Evolutionary conservation across 2,329 filamentous ascomycete species (phyloP).

Genomic region (Cordyceps fumosorosea): DNA sequence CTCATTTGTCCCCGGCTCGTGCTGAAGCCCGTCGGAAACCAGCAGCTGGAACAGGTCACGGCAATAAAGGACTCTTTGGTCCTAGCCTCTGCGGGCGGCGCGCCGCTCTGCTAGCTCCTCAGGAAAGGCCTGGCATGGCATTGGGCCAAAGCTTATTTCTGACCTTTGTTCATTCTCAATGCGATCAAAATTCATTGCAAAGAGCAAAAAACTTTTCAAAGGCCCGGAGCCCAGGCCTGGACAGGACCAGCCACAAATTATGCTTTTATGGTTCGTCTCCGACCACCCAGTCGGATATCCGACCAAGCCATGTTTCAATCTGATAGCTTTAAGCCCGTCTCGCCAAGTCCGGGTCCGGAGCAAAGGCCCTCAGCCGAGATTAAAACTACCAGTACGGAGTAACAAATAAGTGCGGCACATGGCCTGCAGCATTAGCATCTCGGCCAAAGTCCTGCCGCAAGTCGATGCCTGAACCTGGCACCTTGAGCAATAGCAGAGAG

Average conservation of each 20-base stretch:
- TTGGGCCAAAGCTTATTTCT: not conserved
- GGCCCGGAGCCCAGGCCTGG: not conserved
- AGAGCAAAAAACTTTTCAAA: not conserved
- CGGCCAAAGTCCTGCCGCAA: not conserved
- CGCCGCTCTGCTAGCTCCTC: not conserved
- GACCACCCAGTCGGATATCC: not conserved
- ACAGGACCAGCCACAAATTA: not conserved
- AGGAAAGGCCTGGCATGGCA: not conserved
- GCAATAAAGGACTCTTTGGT: not conserved
- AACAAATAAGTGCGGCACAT: too few relatives aligned
- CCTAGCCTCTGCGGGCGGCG: not conserved
- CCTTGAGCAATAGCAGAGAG: too few relatives aligned
- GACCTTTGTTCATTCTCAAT: not conserved
- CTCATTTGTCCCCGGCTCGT: not conserved
- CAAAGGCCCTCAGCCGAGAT: not conserved
- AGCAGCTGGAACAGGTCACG: not conserved
- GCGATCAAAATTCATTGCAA: not conserved
- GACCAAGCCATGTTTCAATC: not conserved
- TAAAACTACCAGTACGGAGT: not conserved
- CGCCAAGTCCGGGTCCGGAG: not conserved
- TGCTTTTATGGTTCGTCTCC: not conserved
- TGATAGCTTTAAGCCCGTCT: not conserved
- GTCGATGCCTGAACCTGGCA: not conserved
- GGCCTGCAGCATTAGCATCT: not conserved
- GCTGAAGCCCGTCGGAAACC: not conserved